Conservation (phyloP, 768 basidiomycete species). For the Auriculariales sp. region DNA sequence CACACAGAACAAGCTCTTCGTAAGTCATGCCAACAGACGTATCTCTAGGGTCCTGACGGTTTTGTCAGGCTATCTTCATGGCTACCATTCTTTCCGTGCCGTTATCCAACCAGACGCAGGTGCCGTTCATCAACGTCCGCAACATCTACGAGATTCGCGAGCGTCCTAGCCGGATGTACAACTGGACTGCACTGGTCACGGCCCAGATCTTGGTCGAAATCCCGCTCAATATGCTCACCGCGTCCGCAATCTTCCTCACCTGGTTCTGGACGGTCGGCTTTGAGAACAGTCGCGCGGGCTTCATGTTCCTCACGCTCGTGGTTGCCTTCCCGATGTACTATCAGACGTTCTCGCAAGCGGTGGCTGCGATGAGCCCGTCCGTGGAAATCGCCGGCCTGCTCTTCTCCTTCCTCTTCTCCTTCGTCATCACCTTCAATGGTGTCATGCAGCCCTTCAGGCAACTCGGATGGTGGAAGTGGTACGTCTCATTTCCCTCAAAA, state of each 20-base stretch:
- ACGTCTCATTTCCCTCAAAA: constrained; percentile 38
- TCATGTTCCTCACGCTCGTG: constrained; percentile 38
- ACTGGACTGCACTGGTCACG: constrained; percentile 31
- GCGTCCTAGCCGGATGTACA: constrained; percentile 48
- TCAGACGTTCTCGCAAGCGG: constrained; percentile 43
- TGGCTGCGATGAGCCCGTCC: constrained; percentile 46
- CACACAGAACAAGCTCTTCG: constrained; percentile 53
- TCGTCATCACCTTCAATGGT: constrained; percentile 54
- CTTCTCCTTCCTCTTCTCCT: constrained; percentile 44
- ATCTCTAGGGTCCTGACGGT: neutral
- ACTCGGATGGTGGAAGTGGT: constrained; percentile 47
- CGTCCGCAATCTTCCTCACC: constrained; percentile 43
- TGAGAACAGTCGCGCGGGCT: constrained; percentile 35
- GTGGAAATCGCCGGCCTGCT: constrained; percentile 45
- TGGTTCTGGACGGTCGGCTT: constrained; percentile 62
- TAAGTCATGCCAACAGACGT: too few relatives aligned
- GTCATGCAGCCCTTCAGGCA: constrained; percentile 48
- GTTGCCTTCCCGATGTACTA: constrained; percentile 46
- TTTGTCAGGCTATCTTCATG: constrained; percentile 23
- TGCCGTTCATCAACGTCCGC: constrained; percentile 44
- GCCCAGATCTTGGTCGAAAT: constrained; percentile 33
- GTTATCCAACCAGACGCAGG: constrained; percentile 48
- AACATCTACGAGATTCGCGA: constrained; percentile 52
- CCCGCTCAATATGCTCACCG: constrained; percentile 47
- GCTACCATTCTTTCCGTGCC: constrained; percentile 33